Percentiles rank a stretch among this genome's conserved stretches.
phyloP scores from a whole-genome alignment of 805 yeast species.

The Yarrowia porcina region DNA sequence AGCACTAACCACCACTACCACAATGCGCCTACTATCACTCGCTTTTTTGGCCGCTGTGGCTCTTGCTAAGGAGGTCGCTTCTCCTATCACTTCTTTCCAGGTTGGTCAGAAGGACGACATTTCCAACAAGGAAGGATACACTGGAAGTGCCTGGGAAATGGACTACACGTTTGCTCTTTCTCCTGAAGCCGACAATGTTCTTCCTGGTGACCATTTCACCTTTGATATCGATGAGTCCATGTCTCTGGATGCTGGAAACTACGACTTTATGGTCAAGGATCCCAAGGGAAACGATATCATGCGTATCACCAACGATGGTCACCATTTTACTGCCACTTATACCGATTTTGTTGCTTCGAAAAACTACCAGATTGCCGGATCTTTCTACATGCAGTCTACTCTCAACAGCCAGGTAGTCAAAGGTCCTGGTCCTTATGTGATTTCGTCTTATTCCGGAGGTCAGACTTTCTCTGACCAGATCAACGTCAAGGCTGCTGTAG shows the following conservation, averaged over 20 bases:
- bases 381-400: background rate
- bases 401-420: background rate
- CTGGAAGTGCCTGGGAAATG: background rate
- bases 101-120: background rate
- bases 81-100: background rate
- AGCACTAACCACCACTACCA: background rate
- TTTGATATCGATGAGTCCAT: background rate
- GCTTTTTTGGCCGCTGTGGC: background rate
- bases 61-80: constrained; percentile 1
- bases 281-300: constrained; percentile 1
- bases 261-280: constrained; percentile 9
- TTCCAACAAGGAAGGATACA: background rate
- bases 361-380: constrained; percentile 4
- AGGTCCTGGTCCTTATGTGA: background rate
- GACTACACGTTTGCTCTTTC: background rate
- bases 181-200: background rate
- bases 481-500: background rate
- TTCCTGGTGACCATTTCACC: constrained; percentile 12
- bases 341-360: constrained; percentile 16
- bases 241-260: background rate
- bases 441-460: background rate
- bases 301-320: constrained; percentile 21
- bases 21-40: constrained; percentile 7
- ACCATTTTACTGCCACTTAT: constrained; percentile 9
- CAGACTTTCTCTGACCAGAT: background rate